Conservation (phyloP, 805 yeast species). For the Pichia manshurica region DNA sequence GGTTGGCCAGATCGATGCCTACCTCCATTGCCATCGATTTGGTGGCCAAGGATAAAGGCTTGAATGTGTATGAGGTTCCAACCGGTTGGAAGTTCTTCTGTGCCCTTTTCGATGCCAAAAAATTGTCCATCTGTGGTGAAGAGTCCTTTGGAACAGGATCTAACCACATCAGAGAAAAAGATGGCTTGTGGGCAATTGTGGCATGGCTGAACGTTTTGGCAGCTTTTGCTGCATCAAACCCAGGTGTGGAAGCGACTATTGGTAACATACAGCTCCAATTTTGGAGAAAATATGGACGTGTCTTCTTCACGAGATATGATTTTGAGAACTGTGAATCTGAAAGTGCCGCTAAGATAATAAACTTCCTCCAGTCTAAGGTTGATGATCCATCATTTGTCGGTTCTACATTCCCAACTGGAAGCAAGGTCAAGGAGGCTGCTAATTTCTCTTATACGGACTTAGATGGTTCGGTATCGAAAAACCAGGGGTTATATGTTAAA, state of each 20-base stretch:
- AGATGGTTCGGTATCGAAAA: slow-evolving; percentile 81
- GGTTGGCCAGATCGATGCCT: slow-evolving; percentile 97
- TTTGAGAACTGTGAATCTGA: slow-evolving; percentile 76
- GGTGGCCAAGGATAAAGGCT: slow-evolving; percentile 74
- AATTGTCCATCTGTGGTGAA: slow-evolving; percentile 95
- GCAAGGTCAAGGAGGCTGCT: slow-evolving; percentile 66
- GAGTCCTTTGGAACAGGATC: slow-evolving; percentile 98
- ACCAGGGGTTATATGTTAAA: slow-evolving; percentile 87
- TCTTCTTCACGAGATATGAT: slow-evolving; percentile 95
- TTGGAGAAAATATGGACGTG: slow-evolving; percentile 91
- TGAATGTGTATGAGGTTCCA: slow-evolving; percentile 87
- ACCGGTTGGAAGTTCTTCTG: slow-evolving; percentile 99
- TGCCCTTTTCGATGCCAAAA: slow-evolving; percentile 87
- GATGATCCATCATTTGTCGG: slow-evolving; percentile 42
- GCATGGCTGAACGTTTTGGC: slow-evolving; percentile 97
- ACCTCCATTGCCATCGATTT: slow-evolving; percentile 90
- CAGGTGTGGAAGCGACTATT: slow-evolving; percentile 49
- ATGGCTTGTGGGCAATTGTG: slow-evolving; percentile 94
- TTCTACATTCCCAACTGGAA: slow-evolving; percentile 36
- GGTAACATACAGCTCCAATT: slow-evolving; percentile 74
- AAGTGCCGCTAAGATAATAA: slow-evolving; percentile 67
- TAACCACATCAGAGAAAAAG: slow-evolving; percentile 94
- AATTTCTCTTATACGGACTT: slow-evolving; percentile 90
- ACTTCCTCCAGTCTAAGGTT: slow-evolving; percentile 39
- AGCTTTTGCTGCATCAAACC: slow-evolving; percentile 57